Evolutionary conservation across 1,284 basidiomycete species (phyloP).

Genomic region (Apiotrichum veenhuisii): DNA sequence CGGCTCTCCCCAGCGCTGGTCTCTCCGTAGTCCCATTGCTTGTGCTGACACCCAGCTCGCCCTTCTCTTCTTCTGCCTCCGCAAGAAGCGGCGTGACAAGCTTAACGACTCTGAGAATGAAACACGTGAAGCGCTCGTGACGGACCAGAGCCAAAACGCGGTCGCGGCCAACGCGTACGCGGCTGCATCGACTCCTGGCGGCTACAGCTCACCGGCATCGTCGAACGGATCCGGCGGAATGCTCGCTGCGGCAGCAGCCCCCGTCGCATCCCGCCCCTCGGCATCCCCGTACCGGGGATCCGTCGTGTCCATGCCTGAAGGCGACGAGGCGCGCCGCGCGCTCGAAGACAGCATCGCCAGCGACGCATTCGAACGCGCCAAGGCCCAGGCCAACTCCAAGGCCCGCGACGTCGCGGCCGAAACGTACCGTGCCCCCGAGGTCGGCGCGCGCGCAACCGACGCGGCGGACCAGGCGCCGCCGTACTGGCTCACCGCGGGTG

Average conservation of each 20-base stretch:
- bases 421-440: neutral
- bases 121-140: neutral
- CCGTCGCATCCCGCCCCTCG: too few relatives aligned
- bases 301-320: neutral
- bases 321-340: neutral
- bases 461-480: conserved; percentile 1
- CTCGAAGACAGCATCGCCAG: neutral
- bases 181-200: too few relatives aligned
- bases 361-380: conserved; percentile 1
- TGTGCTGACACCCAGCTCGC: neutral
- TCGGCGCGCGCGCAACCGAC: neutral
- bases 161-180: neutral
- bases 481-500: conserved; percentile 2
- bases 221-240: too few relatives aligned
- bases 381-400: neutral
- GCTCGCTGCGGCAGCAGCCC: too few relatives aligned
- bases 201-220: too few relatives aligned
- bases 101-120: neutral
- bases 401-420: neutral
- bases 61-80: neutral
- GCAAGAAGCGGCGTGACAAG: neutral
- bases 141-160: too few relatives aligned
- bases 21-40: neutral
- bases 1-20: neutral
- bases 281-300: neutral